Conservation (phyloP, 768 basidiomycete species). For the Lentinula edodes region DNA sequence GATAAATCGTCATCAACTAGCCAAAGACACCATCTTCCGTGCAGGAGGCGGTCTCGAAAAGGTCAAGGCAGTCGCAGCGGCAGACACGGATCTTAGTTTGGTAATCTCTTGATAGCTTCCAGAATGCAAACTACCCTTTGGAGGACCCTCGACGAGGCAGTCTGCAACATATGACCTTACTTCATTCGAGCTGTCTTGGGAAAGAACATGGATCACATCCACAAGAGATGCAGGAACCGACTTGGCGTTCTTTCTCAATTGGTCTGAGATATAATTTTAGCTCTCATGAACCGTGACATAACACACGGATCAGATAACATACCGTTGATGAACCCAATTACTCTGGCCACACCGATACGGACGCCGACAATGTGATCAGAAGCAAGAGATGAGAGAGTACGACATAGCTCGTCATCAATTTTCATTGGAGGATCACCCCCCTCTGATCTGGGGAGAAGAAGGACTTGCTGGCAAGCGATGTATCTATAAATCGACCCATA, state of each 20-base stretch:
- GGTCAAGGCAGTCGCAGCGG: constrained; percentile 18
- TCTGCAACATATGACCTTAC: constrained; percentile 50
- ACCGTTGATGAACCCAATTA: constrained; percentile 55
- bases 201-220: constrained; percentile 38
- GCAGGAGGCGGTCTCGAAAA: constrained; percentile 33
- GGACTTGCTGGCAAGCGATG: constrained; percentile 64
- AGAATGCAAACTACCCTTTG: neutral
- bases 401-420: constrained; percentile 47
- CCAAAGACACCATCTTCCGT: neutral
- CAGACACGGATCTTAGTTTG: neutral
- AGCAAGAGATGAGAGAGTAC: constrained; percentile 49
- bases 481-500: constrained; percentile 41
- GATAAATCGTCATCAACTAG: neutral
- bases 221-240: constrained; percentile 15
- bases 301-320: constrained; percentile 18
- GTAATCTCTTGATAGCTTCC: neutral
- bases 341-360: constrained; percentile 78
- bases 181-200: constrained; percentile 52
- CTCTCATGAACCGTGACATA: neutral
- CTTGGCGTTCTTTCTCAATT: neutral
- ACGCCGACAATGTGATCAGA: constrained; percentile 76
- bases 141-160: neutral
- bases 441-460: constrained; percentile 33
- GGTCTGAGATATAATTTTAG: neutral
- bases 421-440: constrained; percentile 29